These are phyloP conservation scores for Claviceps sp. DNA, from an alignment of 2,329 filamentous ascomycete species.

Conservation along the genomic window DNA sequence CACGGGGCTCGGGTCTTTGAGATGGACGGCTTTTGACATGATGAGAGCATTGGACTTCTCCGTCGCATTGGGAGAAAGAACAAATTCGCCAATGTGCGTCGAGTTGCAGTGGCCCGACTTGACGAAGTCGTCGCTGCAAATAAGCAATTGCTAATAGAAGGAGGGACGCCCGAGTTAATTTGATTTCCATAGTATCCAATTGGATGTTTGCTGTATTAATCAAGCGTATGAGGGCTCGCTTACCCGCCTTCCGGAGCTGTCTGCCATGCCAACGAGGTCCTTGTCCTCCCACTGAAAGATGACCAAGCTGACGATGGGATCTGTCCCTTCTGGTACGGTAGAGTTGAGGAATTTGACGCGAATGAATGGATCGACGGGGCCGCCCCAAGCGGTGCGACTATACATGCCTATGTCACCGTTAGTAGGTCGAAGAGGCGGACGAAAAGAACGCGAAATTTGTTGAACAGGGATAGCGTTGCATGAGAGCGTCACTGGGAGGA, in stretches of 20 bases:
- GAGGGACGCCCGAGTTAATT: neutral
- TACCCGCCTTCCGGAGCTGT: slow-evolving; percentile 35
- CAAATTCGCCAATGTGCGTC: slow-evolving; percentile 71
- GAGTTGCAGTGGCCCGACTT: slow-evolving; percentile 57
- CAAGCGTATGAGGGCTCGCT: slow-evolving; percentile 27
- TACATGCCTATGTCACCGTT: slow-evolving; percentile 61
- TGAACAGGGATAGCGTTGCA: too few relatives aligned
- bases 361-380: slow-evolving; percentile 79
- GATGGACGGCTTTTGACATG: slow-evolving; percentile 65
- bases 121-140: slow-evolving; percentile 65
- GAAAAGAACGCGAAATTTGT: slow-evolving; percentile 3
- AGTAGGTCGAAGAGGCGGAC: neutral
- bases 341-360: slow-evolving; percentile 60
- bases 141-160: slow-evolving; percentile 27
- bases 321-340: slow-evolving; percentile 41
- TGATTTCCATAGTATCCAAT: neutral
- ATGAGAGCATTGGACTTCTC: slow-evolving; percentile 58
- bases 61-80: slow-evolving; percentile 64
- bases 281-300: slow-evolving; percentile 93
- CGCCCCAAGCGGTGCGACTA: slow-evolving; percentile 77
- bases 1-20: slow-evolving; percentile 60
- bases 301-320: slow-evolving; percentile 69
- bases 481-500: too few relatives aligned
- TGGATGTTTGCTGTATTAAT: neutral
- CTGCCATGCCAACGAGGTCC: slow-evolving; percentile 57